Evolutionary conservation across 1,284 basidiomycete species (phyloP).

Genomic region (Flammula alnicola): DNA sequence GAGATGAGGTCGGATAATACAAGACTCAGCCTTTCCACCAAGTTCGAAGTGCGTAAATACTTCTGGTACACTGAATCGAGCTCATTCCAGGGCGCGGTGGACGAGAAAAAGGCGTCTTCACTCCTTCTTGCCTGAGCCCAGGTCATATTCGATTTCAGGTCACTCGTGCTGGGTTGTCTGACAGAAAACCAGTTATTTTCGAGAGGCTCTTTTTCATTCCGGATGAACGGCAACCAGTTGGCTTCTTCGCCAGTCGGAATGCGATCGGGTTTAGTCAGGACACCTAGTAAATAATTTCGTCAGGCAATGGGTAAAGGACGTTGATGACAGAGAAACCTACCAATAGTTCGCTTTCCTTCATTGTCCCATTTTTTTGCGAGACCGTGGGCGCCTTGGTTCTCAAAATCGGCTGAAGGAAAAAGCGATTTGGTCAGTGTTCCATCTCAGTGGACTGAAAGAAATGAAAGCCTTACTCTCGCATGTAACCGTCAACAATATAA

Average conservation of each 20-base stretch:
- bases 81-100: conserved; percentile 56
- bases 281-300: conserved; percentile 50
- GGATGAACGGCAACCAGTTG: conserved; percentile 62
- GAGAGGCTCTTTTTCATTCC: conserved; percentile 58
- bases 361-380: conserved; percentile 62
- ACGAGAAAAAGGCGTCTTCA: conserved; percentile 72
- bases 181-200: conserved; percentile 75
- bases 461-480: conserved; percentile 76
- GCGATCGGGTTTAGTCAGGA: conserved; percentile 81
- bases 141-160: conserved; percentile 55
- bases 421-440: neutral
- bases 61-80: conserved; percentile 52
- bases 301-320: neutral
- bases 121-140: conserved; percentile 60
- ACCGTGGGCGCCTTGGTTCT: conserved; percentile 70
- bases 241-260: conserved; percentile 65
- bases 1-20: conserved; percentile 63
- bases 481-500: conserved; percentile 71
- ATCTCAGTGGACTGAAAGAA: neutral
- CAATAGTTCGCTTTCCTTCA: conserved; percentile 41
- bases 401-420: conserved; percentile 64
- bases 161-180: conserved; percentile 67
- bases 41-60: conserved; percentile 57
- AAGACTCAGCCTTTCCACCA: conserved; percentile 57
- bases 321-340: neutral